Base-by-base conservation (phyloP, 1,284 basidiomycete genomes). In the Schizophyllum commune region DNA sequence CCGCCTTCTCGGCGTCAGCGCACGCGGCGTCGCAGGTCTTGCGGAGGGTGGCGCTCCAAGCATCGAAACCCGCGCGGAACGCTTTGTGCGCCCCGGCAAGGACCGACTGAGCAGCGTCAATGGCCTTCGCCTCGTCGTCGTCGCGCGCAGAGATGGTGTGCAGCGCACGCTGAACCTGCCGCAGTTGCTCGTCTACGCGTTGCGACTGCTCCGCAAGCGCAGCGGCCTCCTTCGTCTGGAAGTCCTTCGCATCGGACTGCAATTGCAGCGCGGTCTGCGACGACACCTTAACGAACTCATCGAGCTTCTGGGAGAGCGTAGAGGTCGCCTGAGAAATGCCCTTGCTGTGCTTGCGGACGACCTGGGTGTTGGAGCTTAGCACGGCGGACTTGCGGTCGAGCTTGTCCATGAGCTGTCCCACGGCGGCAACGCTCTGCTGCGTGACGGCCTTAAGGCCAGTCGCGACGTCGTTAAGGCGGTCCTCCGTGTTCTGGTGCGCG, bases 361-460 rank as follows among this genome's bases (percentile, higher is more conserved):
- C 79, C 63, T 83, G 82, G 1, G 85, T 76, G 68, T 95, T 96
- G 4, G 82, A 77, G 52, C 76, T 77, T 55, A 94, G 80, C 2
- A 87, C 79, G 21, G 75, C 73, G n/a, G 84, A 76, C 70, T 92
- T 94, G 62, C 94, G 88, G 55, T 91, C 93, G 52, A 97, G 81
- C 75, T 97, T 97, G 59, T 86, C 85, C 66, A 94, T 93, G 11
- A 97, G 74, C 0, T 84, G 84, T 5, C 77, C 79, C 19, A 96
- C 79, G 70, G 97, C 92, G 11, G 76, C 78, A 20, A 92, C 77
- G 65, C 87, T 89, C 65, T 93, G 83, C 20, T 80, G 74, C 0
- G 86, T 85, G 11, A 88, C 82, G 52, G 79, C 76, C 69, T 85
- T 91, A 62, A 97, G 74, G 5, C 82, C 83, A 21, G 70, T 73